Evolutionary conservation across 2,329 filamentous ascomycete species (phyloP), one percentile per base, ranked within the genome.

Genomic region (Dactylellina sp.): DNA sequence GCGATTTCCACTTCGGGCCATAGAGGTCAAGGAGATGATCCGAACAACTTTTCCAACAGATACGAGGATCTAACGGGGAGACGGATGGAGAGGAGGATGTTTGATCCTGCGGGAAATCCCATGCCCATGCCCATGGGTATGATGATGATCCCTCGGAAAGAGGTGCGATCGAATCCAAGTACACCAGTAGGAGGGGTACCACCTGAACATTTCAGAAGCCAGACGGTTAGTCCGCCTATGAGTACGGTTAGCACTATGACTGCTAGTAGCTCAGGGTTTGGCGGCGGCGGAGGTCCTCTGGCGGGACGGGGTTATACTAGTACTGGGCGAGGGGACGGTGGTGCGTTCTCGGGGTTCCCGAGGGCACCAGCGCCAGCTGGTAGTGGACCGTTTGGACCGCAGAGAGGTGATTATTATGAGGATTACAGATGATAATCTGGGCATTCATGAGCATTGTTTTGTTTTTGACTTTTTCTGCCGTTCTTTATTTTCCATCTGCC

Each of bases 91-190:
- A 55, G 70, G 9, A 53, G 70, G 11, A 66, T 66, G 70, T 74
- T 74, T 40, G 61, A 74, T 59, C 70, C 70, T 3, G 24, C 50
- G 9, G 56, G 55, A 5, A 56, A 56, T 16, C 50, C 59, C 3
- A 63, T 62, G 65, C 47, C 47, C 11, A 71, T 63, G 59, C 35
- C 46, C 0, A 46, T 59, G 53, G 39, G 46, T 14, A 35, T 22
- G 24, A 74, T 66, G 61, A 44, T 44, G n/a, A 74, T 74, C n/a
- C 70, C 70, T 9, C 22, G 70, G 14, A 74, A 74, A 18, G 55
- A 61, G 20, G 55, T 74, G n/a, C 55, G 24, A 4, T 55, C 60
- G 18, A 24, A 37, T 4, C 59, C 61, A 3, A 57, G 25, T 11
- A 72, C 49, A 12, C 61, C 70, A 0, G 39, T 66, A 3, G 61